phyloP scores from a whole-genome alignment of 1,284 basidiomycete species.

The Sanghuangporus weigelae region DNA sequence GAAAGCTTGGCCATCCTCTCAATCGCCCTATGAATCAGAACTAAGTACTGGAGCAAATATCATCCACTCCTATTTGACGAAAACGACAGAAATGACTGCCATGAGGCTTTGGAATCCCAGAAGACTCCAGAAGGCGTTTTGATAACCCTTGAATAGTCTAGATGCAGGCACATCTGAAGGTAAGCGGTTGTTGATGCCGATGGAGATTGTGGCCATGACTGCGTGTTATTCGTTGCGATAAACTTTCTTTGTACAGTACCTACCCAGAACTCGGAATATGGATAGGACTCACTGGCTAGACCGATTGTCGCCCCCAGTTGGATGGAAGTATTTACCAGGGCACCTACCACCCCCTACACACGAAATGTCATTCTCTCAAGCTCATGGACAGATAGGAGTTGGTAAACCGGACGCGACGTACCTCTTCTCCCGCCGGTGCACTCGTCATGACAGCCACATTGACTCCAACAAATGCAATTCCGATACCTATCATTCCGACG shows the following conservation, averaged over 20 bases:
- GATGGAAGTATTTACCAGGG: constrained; percentile 18
- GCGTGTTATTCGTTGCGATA: neutral
- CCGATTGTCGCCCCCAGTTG: constrained; percentile 19
- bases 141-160: constrained; percentile 12
- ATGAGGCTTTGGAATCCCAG: constrained; percentile 10
- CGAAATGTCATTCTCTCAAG: neutral
- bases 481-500: constrained; percentile 12
- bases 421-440: constrained; percentile 17
- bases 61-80: constrained; percentile 4
- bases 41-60: neutral
- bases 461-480: constrained; percentile 13
- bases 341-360: constrained; percentile 17
- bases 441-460: constrained; percentile 16
- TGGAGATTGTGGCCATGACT: constrained; percentile 15
- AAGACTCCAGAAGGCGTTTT: constrained; percentile 16
- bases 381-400: neutral
- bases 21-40: neutral
- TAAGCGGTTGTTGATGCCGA: constrained; percentile 12
- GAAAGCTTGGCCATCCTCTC: neutral
- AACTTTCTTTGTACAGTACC: no score
- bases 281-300: constrained; percentile 13
- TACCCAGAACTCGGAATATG: no score
- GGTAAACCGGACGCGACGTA: neutral
- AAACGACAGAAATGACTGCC: constrained; percentile 13
- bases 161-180: constrained; percentile 1